Base-by-base conservation (phyloP, 1,284 basidiomycete species). In the Farysia itapuensis region DNA sequence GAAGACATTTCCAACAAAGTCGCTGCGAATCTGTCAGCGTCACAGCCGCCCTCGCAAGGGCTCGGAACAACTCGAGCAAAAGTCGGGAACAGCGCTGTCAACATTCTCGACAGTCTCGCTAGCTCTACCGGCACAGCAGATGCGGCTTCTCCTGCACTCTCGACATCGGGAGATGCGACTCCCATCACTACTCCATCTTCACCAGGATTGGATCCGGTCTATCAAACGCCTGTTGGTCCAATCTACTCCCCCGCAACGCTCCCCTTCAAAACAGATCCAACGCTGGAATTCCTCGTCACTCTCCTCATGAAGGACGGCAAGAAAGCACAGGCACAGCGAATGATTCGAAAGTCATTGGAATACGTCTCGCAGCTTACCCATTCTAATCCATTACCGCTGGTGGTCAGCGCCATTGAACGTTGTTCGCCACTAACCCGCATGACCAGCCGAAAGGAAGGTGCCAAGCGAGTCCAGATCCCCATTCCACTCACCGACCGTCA, bases 271-370 rank as follows among this genome's bases (percentile, higher is more conserved):
- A 44, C 67, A 19, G 77, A 78, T 33, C 48, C 69, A 1, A 61
- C 67, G 12, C 57, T 79, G n/a, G 60, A 77, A 14, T 61, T 66
- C 23, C 56, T 74, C 32, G 65, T 78, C 36, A 76, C 77, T 25
- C 60, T 78, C 33, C 64, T 79, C 24, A 78, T 79, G 77, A 67
- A 69, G 31, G 74, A 77, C 39, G 79, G 79, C 33, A 79, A 79
- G 40, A 77, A 77, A 45, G 66, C 76, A 0, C 57, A 65, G 12
- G 71, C 78, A 0, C 70, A 74, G 47, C 39, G 64, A 0, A 71
- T 75, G 49, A 58, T 77, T 43, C 61, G 57, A 8, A 34, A 51
- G 13, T 70, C 76, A 32, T 71, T 79, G 12, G n/a, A 29, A 11
- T 38, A 68, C 15, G 60, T 79, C 33, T 46, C 70, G 8, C 51